Evolutionary conservation across 2,329 filamentous ascomycete genomes (phyloP), one percentile per base, ranked within the genome.

Genomic region (Sarocladium oryzae): DNA sequence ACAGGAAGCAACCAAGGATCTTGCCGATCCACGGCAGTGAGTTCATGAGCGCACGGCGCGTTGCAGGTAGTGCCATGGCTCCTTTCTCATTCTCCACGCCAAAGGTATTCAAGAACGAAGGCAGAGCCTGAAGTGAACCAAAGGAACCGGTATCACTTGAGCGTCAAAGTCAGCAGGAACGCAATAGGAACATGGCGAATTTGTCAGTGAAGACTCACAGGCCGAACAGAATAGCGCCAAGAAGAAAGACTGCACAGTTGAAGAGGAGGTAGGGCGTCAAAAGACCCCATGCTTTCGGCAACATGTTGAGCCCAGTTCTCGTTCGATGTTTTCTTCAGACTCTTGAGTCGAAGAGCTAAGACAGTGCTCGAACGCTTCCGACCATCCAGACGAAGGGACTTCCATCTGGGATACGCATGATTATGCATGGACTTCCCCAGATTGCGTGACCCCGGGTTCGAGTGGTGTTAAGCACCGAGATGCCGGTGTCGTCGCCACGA

Each of bases 181-280:
- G 18, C 9, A 20, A 50, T 35, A 4, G 23, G 37, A 9, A 23
- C 16, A 5, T 13, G 13, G 8, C 20, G 9, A 50, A 9, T n/a
- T 37, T 15, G 4, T 43, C 6, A 24, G 7, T 9, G n/a, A 13
- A 28, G 3, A 52, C 50, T 16, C 21, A 52, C 50, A 52, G 26
- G 30, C 51, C 51, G 26, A 52, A 52, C n/a, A 52, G 21, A 28
- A 52, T 41, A 30, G 30, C 35, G 13, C 51, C 51, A 10, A 41
- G 11, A 4, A 40, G 23, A 33, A 49, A 52, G 21, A 16, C 16
- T 11, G 13, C 20, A 26, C 51, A 49, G 26, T 32, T 40, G 26
- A 52, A 52, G 2, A 41, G 13, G 32, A 52, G n/a, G 33, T 52
- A 52, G 7, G 51, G 51, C 18, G 51, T 52, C 11, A 52, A 37